Base-by-base conservation (phyloP, 257 asterid species). In the Nicotiana benthamiana region DNA sequence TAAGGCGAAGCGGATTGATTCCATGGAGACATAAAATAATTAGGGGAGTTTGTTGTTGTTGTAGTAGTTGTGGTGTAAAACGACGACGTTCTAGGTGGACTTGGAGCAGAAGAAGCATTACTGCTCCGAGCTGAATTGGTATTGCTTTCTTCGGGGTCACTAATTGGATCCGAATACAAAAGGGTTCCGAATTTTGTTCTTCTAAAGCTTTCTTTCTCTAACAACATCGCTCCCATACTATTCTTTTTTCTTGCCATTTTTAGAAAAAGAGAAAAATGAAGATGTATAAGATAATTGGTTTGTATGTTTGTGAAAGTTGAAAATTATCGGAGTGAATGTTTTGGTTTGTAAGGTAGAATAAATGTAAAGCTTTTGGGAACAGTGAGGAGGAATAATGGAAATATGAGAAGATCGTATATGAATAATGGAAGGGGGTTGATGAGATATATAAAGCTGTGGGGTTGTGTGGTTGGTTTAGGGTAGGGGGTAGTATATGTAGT, bases 1-100 rank as follows among this genome's bases (percentile, higher is more conserved):
- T 83, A 93, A 5, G 98, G 97, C 13, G 83, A 92, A 2, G 96
- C 95, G 6, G 92, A 87, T 0, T 93, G 92, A 83, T 86, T 93
- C 94, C 93, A 94, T 3, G 98, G 98, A 1, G 98, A 94, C 86
- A 87, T 83, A 80, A 68, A 79, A 9, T 83, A 80, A 80, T 82
- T 88, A 0, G 97, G 96, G 1, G 98, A 91, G 2, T 72, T 72
- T 13, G 17, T 64, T 1, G 32, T 46, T 22, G 61, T 0, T 1
- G 22, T 36, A 66, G 27, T 11, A 1, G 52, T 40, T 46, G 78
- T 46, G 60, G 12, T 16, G 22, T 46, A 43, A 70, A 70, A 70
- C 4, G 59, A 70, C 4, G 77, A 70, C 0, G 34, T 70, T 22
- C 77, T 70, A 22, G 77, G 84, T 34, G 65, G 81, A 77, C 62